phyloP scores from a whole-genome alignment of 768 basidiomycete species.

The Dictyophora rubrovolvata region DNA sequence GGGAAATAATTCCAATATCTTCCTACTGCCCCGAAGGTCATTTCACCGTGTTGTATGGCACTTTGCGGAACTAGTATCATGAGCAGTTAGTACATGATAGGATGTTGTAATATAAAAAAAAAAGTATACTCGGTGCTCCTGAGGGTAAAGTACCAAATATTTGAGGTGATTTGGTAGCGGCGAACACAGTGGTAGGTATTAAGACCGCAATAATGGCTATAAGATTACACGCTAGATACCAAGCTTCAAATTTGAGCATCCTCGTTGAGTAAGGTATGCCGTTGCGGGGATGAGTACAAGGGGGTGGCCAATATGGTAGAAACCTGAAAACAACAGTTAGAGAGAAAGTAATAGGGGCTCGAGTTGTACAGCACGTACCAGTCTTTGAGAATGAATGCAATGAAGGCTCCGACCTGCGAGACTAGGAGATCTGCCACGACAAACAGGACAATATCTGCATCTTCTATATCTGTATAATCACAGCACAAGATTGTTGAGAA shows the following conservation, averaged over 20 bases:
- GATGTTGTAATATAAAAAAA: neutral
- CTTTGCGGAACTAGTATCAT: neutral
- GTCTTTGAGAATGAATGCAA: neutral
- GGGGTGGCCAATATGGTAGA: conserved; percentile 1
- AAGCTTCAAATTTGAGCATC: neutral
- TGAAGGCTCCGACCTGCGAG: neutral
- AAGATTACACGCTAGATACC: neutral
- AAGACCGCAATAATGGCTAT: neutral
- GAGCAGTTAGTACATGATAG: neutral
- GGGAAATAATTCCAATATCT: conserved; percentile 3
- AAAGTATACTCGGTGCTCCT: neutral
- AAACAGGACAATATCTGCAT: neutral
- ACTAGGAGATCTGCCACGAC: neutral
- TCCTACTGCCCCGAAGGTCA: neutral
- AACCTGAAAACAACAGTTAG: neutral
- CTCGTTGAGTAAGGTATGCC: neutral
- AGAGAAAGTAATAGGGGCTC: neutral
- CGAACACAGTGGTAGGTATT: neutral
- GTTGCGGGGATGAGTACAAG: neutral
- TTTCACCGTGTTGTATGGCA: neutral
- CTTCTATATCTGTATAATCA: neutral
- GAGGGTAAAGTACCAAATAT: neutral
- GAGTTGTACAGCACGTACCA: neutral
- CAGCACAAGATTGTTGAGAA: too few species aligned
- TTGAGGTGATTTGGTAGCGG: neutral